Evolutionary conservation across 768 basidiomycete species (phyloP), one percentile per base, ranked within the genome.

Genomic region (Boletus coccyginus): DNA sequence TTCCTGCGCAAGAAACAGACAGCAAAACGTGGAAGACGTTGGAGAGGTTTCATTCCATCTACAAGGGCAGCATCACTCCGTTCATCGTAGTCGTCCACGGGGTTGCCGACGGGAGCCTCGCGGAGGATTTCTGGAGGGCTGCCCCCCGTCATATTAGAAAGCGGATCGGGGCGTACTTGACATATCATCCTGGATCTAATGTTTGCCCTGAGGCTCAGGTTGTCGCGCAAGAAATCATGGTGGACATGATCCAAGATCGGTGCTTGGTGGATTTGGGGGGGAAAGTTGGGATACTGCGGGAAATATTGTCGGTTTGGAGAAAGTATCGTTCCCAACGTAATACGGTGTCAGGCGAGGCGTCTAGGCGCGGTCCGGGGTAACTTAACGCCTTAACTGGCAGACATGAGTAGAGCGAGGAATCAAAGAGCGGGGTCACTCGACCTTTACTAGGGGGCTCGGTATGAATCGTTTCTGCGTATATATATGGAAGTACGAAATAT

Each of bases 281-380:
- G 40, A 65, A 19, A 33, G 60, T 55, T 14, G 64, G 60, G 33
- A 38, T 61, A 32, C 12, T 64, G 19, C 58, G 35, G 21, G 48
- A 55, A 43, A 61, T 67, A 27, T 45, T 64, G 14, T 57, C 65
- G 0, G 39, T 54, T 43, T 66, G 62, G 58, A 63, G 47, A 38
- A 64, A 27, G 36, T 63, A 66, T 39, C 65, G 65, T 14, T 63
- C 61, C 17, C 53, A 47, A 27, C 56, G 52, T n/a, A 44, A 21
- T 11, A 44, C 21, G n/a, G 41, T 11, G 21, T 33, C 38, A 14
- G 44, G 27, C n/a, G 12, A 45, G 17, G 36, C 12, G 17, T 17
- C 19, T 53, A 50, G 38, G 31, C 31, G 16, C 10, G 21, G 21
- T 21, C 21, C 21, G 21, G 21, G 32, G 33, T 42, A 42, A 31